These are phyloP conservation scores for Mycena sanguinolenta DNA, from an alignment of 768 basidiomycete species.

Conservation along the genomic window DNA sequence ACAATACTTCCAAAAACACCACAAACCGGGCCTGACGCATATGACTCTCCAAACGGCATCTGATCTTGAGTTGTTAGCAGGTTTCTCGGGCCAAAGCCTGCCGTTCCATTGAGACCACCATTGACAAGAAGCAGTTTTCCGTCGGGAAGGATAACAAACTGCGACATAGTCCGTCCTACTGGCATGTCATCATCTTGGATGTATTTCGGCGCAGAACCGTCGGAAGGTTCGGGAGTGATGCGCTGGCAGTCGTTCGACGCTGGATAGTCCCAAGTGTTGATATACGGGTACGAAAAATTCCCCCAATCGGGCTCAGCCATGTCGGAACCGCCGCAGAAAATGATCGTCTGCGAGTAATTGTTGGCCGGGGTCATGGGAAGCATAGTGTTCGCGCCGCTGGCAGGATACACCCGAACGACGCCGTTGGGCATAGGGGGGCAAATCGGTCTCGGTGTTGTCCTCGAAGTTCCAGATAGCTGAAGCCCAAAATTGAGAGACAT, in stretches of 20 bases:
- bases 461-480: constrained; percentile 65
- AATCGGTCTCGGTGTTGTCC: constrained; percentile 67
- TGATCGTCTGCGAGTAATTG: constrained; percentile 84
- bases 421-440: constrained; percentile 81
- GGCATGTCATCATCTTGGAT: constrained; percentile 82
- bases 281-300: constrained; percentile 78
- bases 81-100: constrained; percentile 62
- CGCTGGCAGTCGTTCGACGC: constrained; percentile 82
- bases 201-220: constrained; percentile 72
- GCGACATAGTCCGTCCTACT: constrained; percentile 89
- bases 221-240: constrained; percentile 87
- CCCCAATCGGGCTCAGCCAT: constrained; percentile 83
- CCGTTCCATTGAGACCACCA: constrained; percentile 84
- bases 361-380: constrained; percentile 92
- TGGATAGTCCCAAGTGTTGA: constrained; percentile 80
- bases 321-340: constrained; percentile 90
- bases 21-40: constrained; percentile 82
- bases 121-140: constrained; percentile 87
- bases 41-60: constrained; percentile 79
- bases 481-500: constrained; percentile 31
- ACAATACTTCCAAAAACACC: too few relatives aligned
- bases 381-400: constrained; percentile 82
- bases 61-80: constrained; percentile 44
- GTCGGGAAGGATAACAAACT: constrained; percentile 87
- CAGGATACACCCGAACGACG: constrained; percentile 65